Evolutionary conservation across 179 eudicot species (phyloP).

Genomic region (Drosera spatulata): DNA sequence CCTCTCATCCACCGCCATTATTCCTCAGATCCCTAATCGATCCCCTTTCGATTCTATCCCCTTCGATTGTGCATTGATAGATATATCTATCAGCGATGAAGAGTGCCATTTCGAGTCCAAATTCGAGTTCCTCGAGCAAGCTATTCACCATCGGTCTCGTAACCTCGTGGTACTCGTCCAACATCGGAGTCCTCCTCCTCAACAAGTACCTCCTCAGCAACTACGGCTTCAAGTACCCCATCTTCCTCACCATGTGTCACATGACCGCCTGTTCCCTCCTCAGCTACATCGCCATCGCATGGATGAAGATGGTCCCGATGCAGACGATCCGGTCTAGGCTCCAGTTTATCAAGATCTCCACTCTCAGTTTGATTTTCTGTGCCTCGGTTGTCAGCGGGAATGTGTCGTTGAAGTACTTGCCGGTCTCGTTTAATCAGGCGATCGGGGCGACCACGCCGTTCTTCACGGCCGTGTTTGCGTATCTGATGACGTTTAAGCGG

Average conservation of each 20-base stretch:
- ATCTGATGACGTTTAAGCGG: constrained; percentile 9
- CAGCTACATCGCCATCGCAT: constrained; percentile 11
- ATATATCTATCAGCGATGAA: too few relatives aligned
- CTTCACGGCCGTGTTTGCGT: constrained; percentile 11
- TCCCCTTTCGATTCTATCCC: too few relatives aligned
- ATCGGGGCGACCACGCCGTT: constrained; percentile 13
- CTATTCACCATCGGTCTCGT: constrained; percentile 11
- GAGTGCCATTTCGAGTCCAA: too few relatives aligned
- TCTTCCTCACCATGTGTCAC: constrained; percentile 13
- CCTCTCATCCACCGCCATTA: too few relatives aligned
- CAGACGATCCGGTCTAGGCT: constrained; percentile 12
- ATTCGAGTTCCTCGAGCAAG: not conserved
- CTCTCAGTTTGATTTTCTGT: constrained; percentile 11
- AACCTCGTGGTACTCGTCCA: constrained; percentile 9
- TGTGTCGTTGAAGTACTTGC: constrained; percentile 9
- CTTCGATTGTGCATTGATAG: too few relatives aligned
- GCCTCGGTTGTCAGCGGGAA: constrained; percentile 12
- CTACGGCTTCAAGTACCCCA: constrained; percentile 12
- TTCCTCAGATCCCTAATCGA: too few relatives aligned
- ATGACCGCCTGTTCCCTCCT: constrained; percentile 14
- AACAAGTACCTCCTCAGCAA: constrained; percentile 12
- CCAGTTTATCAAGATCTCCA: constrained; percentile 9
- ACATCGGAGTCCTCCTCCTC: constrained; percentile 8
- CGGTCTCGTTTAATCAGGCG: constrained; percentile 10
- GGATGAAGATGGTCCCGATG: constrained; percentile 12